Evolutionary conservation across 2,329 filamentous ascomycete species (phyloP), one percentile per base, ranked within the genome.

Genomic region (Clarireedia homoeocarpa): DNA sequence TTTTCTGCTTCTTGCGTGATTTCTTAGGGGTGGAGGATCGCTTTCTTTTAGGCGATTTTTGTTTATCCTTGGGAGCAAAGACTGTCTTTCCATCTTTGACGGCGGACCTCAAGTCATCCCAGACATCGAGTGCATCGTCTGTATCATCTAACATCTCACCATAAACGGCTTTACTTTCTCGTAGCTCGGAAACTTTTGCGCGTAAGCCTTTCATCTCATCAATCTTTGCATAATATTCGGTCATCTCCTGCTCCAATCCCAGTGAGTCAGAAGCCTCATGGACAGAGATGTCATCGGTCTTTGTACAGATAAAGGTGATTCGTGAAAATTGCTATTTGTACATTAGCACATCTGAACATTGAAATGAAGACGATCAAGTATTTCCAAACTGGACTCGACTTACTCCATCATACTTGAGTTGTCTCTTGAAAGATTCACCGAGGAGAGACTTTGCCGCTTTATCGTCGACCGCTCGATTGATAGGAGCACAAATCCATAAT

Each of bases 401-500:
- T 0, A 71, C 74, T 2, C 79, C 77, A 57, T 85, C 82, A 62
- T 79, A 79, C 56, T 82, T 79, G 3, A 85, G 69, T 61, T 85
- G 82, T 0, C 77, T 72, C 62, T 78, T 81, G 70, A 83, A 83
- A 0, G 74, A 73, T 17, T 80, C 73, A 0, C 80, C 80, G 6
- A 85, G 70, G 1, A 85, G 69, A 0, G 72, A 74, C 56, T 80
- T 79, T 0, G 81, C 80, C 2, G 77, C 74, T 63, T 82, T 81
- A 60, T 83, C 78, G 58, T 84, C 78, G 1, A 85, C 79, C 1
- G 79, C 79, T 12, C 82, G 71, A 39, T 73, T 79, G 56, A 86
- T 85, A 0, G 80, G 80, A 1, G 81, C 79, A n/a, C 84, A 77
- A 51, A 85, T 79, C 80, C 80, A 85, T 0, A 85, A 65, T 2